Evolutionary conservation across 2,329 filamentous ascomycete genomes (phyloP).

Genomic region (Penicillium sp.): DNA sequence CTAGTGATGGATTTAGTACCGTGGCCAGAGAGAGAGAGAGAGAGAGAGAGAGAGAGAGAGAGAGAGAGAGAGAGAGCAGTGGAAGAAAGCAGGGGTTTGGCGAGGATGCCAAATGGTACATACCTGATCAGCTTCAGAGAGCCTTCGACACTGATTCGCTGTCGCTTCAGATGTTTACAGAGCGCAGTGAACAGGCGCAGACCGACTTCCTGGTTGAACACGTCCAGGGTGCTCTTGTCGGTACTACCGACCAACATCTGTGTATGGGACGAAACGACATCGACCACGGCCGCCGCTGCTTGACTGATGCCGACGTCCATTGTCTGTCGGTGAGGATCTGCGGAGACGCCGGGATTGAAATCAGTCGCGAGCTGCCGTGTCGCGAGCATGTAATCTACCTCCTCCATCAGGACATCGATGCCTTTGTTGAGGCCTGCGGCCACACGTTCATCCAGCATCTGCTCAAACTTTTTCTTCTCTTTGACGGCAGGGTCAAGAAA

Average conservation of each 20-base stretch:
- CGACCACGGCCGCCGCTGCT: slow-evolving; percentile 74
- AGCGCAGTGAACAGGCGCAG: slow-evolving; percentile 83
- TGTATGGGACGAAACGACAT: slow-evolving; percentile 81
- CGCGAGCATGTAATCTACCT: slow-evolving; percentile 90
- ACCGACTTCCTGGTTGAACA: slow-evolving; percentile 97
- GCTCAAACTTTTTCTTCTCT: slow-evolving; percentile 97
- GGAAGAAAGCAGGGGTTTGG: too few relatives aligned
- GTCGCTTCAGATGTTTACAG: slow-evolving; percentile 96
- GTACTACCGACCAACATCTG: slow-evolving; percentile 90
- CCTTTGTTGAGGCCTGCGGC: slow-evolving; percentile 94
- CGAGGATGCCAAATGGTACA: slow-evolving; percentile 8
- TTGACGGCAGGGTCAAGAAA: slow-evolving; percentile 87
- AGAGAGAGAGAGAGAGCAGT: too few relatives aligned
- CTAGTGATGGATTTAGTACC: slow-evolving; percentile 38
- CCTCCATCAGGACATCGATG: slow-evolving; percentile 96
- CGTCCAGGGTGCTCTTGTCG: slow-evolving; percentile 95
- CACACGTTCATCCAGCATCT: slow-evolving; percentile 95
- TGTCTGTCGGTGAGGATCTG: slow-evolving; percentile 28
- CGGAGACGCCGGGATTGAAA: slow-evolving; percentile 65
- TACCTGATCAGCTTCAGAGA: slow-evolving; percentile 80
- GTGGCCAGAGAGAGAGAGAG: neutral
- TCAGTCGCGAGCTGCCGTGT: slow-evolving; percentile 81
- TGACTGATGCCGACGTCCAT: slow-evolving; percentile 60
- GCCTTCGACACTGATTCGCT: slow-evolving; percentile 82
- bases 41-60: neutral